Evolutionary conservation across 2,329 filamentous ascomycete genomes (phyloP).

Genomic region (Colletotrichum lupini): DNA sequence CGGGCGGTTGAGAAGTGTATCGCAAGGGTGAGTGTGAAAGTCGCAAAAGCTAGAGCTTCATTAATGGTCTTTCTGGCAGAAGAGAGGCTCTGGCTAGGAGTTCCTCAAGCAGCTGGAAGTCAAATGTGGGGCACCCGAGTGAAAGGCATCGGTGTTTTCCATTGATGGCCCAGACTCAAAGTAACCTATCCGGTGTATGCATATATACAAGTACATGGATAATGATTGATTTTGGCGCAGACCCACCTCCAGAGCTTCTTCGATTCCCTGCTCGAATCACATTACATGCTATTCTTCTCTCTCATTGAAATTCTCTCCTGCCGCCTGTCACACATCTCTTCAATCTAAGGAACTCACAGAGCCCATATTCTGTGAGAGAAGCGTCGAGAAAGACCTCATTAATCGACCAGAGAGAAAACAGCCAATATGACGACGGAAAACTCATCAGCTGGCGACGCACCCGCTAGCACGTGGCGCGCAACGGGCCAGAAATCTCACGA

Average conservation of each 20-base stretch:
- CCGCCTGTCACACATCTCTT: not conserved
- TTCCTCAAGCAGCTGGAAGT: not conserved
- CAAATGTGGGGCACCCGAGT: not conserved
- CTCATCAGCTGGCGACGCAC: not conserved
- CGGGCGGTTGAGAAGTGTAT: not conserved
- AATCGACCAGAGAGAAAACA: not conserved
- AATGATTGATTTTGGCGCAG: not conserved
- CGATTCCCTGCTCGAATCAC: slow-evolving; percentile 22
- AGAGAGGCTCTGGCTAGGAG: not conserved
- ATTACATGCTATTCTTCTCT: slow-evolving; percentile 15
- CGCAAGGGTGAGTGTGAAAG: too few species aligned
- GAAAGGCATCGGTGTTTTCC: not conserved
- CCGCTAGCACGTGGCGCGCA: slow-evolving; percentile 2
- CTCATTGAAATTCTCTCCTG: not conserved
- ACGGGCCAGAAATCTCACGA: slow-evolving; percentile 53
- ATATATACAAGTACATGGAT: not conserved
- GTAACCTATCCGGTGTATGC: not conserved
- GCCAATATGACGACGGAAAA: slow-evolving; percentile 28
- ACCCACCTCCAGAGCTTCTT: slow-evolving; percentile 9
- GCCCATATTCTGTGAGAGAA: not conserved
- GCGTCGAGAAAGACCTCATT: not conserved
- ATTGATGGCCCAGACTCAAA: not conserved
- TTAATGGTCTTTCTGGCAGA: not conserved
- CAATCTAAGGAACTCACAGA: not conserved
- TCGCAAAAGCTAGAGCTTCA: not conserved